Evolutionary conservation across 441 rosid genomes (phyloP), one percentile per base, ranked within the genome.

Genomic region (Syzygium malaccense): DNA sequence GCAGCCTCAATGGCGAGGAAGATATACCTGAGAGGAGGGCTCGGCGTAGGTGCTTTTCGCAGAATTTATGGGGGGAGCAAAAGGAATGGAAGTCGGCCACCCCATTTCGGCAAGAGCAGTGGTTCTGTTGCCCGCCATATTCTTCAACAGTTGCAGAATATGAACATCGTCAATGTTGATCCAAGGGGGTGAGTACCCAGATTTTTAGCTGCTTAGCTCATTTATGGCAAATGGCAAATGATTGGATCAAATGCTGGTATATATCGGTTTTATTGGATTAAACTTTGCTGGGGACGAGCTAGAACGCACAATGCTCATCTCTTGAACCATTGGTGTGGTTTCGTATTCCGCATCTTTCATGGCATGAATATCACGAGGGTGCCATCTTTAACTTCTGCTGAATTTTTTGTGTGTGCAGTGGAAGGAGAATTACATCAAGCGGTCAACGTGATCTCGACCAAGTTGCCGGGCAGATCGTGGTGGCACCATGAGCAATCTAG

Each of bases 21-120:
- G 92, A 94, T 97, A 41, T 96, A 96, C 91, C 87, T 97, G 64
- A 95, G 98, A 90, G 98, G 98, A 66, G 99, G 99, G 75, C 97
- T 96, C 54, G 99, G 99, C 32, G 98, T 97, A 25, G 99, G 99
- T 91, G 96, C 98, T 84, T 96, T 97, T 90, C 92, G 94, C 32
- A 96, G 99, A 90, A 97, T 96, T 84, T 97, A 97, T 87, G 99
- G 99, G 58, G 99, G 98, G 1, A 97, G 98, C 95, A 93, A 97
- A 94, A 97, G 99, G 90, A 96, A 97, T 68, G 98, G 99, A 28
- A 96, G 98, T 87, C 96, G 98, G 32, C 99, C 99, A n/a, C 98
- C 96, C 8, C 99, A 97, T 85, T 97, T 97, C 93, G 92, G 99
- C 94, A 97, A 94, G 93, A 93, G 96, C 93, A 97, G 98, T 68